A percentile compares a stretch with the other conserved stretches of the same genome.
Conservation (phyloP, 352 stramenopile genomes). For the Pythium coloratum region DNA sequence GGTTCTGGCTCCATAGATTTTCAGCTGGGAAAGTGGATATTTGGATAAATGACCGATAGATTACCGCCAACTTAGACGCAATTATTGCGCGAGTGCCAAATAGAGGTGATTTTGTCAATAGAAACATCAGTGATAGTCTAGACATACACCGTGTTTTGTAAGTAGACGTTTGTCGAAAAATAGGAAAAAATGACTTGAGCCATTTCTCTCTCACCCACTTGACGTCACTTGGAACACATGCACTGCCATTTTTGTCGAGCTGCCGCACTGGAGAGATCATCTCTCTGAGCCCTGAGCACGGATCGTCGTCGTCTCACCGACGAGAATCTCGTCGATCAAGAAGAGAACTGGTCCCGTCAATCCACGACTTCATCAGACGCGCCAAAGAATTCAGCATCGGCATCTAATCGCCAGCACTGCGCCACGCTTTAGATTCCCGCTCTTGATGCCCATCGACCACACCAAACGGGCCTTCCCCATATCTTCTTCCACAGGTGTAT, state of each 20-base stretch:
- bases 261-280: neutral
- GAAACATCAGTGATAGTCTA: neutral
- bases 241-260: neutral
- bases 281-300: neutral
- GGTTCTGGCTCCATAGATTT: slow-evolving; percentile 12
- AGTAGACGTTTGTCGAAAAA: neutral
- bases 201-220: slow-evolving; percentile 9
- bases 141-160: neutral
- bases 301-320: slow-evolving; percentile 1
- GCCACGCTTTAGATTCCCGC: slow-evolving; percentile 2
- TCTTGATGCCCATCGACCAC: neutral
- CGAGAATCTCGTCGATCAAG: slow-evolving; percentile 1
- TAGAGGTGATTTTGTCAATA: neutral
- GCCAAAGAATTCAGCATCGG: neutral
- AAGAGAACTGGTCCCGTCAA: slow-evolving; percentile 1
- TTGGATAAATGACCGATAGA: slow-evolving; percentile 15
- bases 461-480: neutral
- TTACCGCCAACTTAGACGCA: neutral
- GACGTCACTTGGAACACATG: neutral
- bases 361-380: slow-evolving; percentile 2
- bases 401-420: neutral
- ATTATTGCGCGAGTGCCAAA: neutral
- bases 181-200: neutral
- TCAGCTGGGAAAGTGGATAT: neutral
- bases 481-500: neutral